Base-by-base conservation (phyloP, 768 basidiomycete genomes). In the Boletus rufocinnamomeus region DNA sequence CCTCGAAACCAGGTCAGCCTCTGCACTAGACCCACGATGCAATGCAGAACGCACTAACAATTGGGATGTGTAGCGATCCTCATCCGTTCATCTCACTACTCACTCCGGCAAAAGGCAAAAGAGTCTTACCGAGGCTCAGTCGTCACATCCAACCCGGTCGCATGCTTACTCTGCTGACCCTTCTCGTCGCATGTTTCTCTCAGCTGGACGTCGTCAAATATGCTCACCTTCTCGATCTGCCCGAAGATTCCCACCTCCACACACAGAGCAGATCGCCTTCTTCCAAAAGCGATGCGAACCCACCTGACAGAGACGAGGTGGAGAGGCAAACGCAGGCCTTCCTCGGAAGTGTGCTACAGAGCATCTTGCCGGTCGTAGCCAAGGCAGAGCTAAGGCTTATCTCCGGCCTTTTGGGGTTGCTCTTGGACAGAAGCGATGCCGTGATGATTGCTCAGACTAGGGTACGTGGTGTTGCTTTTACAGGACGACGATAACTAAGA, bases 41-140 rank as follows among this genome's bases (percentile, higher is more conserved):
- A 23, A 47, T 27, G 6, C 19, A 27, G 50, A 49, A n/a, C 13
- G 25, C 13, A 32, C 52, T 67, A 7, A 59, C 25, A 2, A 25
- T 51, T 43, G 50, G n/a, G 35, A 43, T 32, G 8, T 49, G 41
- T 54, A 95, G 95, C 71, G 82, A 90, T 61, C 96, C 96, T 3
- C 97, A 99, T 76, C 97, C 97, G 3, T 98, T 99, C 77, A 87
- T 99, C 63, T 94, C 95, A 3, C 80, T 99, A 35, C 82, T 99
- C 49, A 82, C 81, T 21, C 88, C 92, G 5, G 83, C 84, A 64
- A 99, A 99, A 74, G 97, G 97, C 56, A 98, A 98, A 78, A 88
- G 87, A 60, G 82, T 99, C 27, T 80, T 99, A 14, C 91, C 94
- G 4, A 87, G 97, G 46, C 83, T 95, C 16, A 87, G 93, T 11